phyloP scores from a whole-genome alignment of 768 basidiomycete species.

The Pleurotus giganteus region DNA sequence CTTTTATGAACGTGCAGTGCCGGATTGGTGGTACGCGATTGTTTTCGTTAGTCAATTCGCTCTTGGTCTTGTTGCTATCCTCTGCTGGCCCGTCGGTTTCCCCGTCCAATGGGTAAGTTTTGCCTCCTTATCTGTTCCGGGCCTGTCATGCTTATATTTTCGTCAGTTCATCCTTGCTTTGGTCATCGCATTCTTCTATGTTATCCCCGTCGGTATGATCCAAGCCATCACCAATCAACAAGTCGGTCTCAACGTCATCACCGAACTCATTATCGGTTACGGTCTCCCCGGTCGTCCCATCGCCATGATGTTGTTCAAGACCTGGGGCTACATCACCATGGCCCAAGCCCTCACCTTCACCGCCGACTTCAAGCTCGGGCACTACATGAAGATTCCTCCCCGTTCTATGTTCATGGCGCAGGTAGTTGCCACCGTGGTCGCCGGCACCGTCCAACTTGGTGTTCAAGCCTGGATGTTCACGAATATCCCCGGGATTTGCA shows the following conservation, averaged over 20 bases:
- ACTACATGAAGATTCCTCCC: conserved; percentile 77
- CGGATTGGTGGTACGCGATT: conserved; percentile 80
- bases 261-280: conserved; percentile 81
- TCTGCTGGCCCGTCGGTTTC: conserved; percentile 62
- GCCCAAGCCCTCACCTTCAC: conserved; percentile 63
- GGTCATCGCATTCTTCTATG: conserved; percentile 61
- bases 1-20: conserved; percentile 52
- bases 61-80: conserved; percentile 67
- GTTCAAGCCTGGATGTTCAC: conserved; percentile 80
- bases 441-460: conserved; percentile 70
- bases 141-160: conserved; percentile 47
- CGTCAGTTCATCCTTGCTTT: conserved; percentile 66
- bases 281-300: conserved; percentile 73
- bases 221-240: conserved; percentile 66
- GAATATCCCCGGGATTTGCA: conserved; percentile 64
- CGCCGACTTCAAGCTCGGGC: conserved; percentile 77
- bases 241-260: conserved; percentile 54
- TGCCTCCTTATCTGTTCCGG: conserved; percentile 68
- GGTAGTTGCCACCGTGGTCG: conserved; percentile 62
- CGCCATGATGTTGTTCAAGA: conserved; percentile 88
- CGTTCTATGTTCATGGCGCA: conserved; percentile 72
- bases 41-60: conserved; percentile 71
- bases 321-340: conserved; percentile 73
- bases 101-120: conserved; percentile 35
- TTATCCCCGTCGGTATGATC: conserved; percentile 75